Conservation (phyloP, 1,284 basidiomycete species). For the Cystobasidium slooffiae region DNA sequence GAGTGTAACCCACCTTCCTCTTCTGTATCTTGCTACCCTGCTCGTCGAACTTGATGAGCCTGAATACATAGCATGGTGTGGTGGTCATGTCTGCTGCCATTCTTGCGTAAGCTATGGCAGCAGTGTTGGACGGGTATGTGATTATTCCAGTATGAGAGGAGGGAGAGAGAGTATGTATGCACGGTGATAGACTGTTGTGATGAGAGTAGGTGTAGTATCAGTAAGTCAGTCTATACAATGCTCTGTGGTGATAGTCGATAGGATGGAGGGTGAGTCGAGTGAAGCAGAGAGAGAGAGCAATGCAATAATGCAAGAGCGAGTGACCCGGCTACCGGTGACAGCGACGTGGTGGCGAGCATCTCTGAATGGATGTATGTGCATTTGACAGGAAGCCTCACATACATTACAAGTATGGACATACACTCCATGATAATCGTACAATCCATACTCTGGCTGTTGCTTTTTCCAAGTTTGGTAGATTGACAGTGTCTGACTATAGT, state of each 20-base stretch:
- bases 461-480: too few relatives aligned
- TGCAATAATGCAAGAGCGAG: background rate
- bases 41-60: conserved; percentile 37
- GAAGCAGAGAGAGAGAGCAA: background rate
- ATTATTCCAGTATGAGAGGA: background rate
- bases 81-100: background rate
- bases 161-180: too few relatives aligned
- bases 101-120: background rate
- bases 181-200: background rate
- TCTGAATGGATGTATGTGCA: background rate
- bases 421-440: too few relatives aligned
- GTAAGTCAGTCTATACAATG: too few relatives aligned
- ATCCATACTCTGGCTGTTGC: too few relatives aligned
- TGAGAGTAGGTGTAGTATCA: background rate
- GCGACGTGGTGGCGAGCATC: background rate
- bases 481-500: too few relatives aligned
- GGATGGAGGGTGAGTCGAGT: background rate
- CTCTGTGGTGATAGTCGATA: background rate
- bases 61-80: conserved; percentile 38
- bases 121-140: background rate
- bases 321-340: background rate
- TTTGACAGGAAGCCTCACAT: too few relatives aligned
- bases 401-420: too few relatives aligned
- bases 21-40: conserved; percentile 39
- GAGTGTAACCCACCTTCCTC: conserved; percentile 34